Conservation (phyloP, 306 rosid species). For the Medicago truncatula region MtrunA17r5.0-ANR NC_053044.1:22603001-22603500, state of each 20-base stretch:
- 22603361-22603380: conserved; percentile 67
- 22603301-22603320: conserved; percentile 63
- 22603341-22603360: conserved; percentile 62
- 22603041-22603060: background rate
- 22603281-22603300: conserved; percentile 55
- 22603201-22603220: conserved; percentile 3
- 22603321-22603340: conserved; percentile 61
- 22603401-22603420: conserved; percentile 56
- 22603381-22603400: conserved; percentile 61
- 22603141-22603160: conserved; percentile 25
- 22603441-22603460: conserved; percentile 61
- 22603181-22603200: conserved; percentile 3
- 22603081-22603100: background rate
- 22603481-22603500: conserved; percentile 62
- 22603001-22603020: background rate
- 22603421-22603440: conserved; percentile 77
- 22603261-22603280: conserved; percentile 37
- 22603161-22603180: background rate
- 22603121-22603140: background rate
- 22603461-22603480: conserved; percentile 60
- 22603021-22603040: background rate
- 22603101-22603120: background rate
- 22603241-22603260: background rate
- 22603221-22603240: conserved; percentile 34
- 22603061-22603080: background rate